Evolutionary conservation across 2,329 filamentous ascomycete species (phyloP), one percentile per base, ranked within the genome.

Genomic region (Diaporthe citriasiana): DNA sequence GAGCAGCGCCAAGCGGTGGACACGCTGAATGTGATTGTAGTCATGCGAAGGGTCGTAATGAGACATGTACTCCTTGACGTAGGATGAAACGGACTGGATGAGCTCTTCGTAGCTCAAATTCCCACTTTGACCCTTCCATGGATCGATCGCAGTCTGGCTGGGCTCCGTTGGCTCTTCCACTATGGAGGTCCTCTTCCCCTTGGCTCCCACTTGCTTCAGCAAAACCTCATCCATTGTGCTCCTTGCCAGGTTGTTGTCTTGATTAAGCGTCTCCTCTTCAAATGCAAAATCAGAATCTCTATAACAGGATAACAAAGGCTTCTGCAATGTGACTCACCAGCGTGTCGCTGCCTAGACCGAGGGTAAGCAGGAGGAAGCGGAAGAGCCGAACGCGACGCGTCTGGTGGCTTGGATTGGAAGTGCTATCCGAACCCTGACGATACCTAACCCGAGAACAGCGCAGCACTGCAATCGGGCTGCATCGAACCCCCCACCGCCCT

Each of bases 1-100:
- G 77, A 88, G 85, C 57, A 90, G 90, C 9, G 95, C 90, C 35
- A 97, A 89, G 15, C 88, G 87, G 30, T 95, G 85, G 30, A 98
- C 95, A 70, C 95, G 93, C 76, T 91, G 86, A 79, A 98, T 94
- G 82, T 98, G 95, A 71, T 90, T 86, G 85, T 94, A 97, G 85
- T 97, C 94, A 85, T 98, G 95, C 1, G 94, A 97, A 63, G 91
- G 91, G 84, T 98, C 95, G 83, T 94, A 94, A 76, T 89, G 87
- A 57, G 90, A 87, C 92, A 95, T 96, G 86, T 93, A 95, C 57
- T 87, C 85, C 79, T 91, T 85, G 70, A 94, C 92, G 80, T 92
- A 94, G 53, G 84, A 83, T 25, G 89, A 90, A 74, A 92, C 89
- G 63, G 85, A 80, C 33, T 84, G 82, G 80, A 90, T 84, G 77